These are phyloP conservation scores for Thalassiosira sp. DNA, from an alignment of 352 stramenopile species.

Conservation along the genomic window DNA sequence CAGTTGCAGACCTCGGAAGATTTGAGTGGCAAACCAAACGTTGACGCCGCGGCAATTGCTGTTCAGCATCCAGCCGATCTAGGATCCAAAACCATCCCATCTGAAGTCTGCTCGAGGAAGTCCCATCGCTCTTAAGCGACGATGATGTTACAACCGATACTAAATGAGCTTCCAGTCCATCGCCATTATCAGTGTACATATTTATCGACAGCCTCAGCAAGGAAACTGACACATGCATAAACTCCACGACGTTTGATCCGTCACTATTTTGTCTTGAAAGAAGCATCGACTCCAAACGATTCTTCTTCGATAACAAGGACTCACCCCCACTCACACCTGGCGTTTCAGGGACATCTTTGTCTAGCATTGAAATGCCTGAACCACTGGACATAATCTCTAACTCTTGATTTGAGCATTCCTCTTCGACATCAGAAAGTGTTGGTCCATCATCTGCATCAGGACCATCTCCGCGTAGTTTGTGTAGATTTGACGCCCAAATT, in stretches of 20 bases:
- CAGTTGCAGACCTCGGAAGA: slow-evolving; percentile 55
- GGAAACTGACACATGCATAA: slow-evolving; percentile 64
- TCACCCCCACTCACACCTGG: background rate
- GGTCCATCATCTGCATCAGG: background rate
- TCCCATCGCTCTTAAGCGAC: slow-evolving; percentile 64
- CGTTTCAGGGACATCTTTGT: slow-evolving; percentile 17
- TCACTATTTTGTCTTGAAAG: slow-evolving; percentile 27
- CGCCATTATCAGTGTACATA: slow-evolving; percentile 57
- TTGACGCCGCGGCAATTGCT: slow-evolving; percentile 58
- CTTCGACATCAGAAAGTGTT: slow-evolving; percentile 27
- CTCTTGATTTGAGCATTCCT: slow-evolving; percentile 43
- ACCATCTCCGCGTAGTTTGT: slow-evolving; percentile 44
- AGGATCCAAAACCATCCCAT: slow-evolving; percentile 86
- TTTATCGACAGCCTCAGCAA: slow-evolving; percentile 56
- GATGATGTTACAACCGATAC: slow-evolving; percentile 73
- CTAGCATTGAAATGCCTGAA: slow-evolving; percentile 58
- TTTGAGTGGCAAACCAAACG: slow-evolving; percentile 79
- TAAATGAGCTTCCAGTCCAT: slow-evolving; percentile 79
- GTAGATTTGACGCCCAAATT: slow-evolving; percentile 69
- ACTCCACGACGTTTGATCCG: slow-evolving; percentile 39
- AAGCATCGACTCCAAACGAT: slow-evolving; percentile 48
- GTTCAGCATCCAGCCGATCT: slow-evolving; percentile 61
- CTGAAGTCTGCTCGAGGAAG: slow-evolving; percentile 51
- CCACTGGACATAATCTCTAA: slow-evolving; percentile 59
- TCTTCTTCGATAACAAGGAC: slow-evolving; percentile 42